Percentiles rank a stretch among this genome's conserved stretches.
phyloP scores from a whole-genome alignment of 2,329 filamentous ascomycete species.

The Fusarium sp. region DNA sequence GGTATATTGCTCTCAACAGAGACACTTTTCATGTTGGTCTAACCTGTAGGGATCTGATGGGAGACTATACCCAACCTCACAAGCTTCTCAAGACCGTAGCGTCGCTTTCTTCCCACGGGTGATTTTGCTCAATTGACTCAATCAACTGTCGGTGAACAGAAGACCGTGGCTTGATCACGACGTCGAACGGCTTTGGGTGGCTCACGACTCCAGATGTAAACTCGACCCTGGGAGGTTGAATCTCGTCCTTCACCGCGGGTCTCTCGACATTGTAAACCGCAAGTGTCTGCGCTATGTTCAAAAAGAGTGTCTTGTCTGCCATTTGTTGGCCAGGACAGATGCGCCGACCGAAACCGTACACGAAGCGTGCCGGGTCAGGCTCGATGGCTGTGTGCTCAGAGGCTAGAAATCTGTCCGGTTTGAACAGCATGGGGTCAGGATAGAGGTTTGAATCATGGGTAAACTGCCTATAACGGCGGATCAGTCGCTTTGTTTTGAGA shows the following conservation, averaged over 20 bases:
- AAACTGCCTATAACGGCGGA: slow-evolving; percentile 21
- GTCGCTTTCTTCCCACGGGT: slow-evolving; percentile 35
- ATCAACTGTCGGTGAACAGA: slow-evolving; percentile 15
- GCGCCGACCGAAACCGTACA: slow-evolving; percentile 51
- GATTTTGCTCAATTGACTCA: slow-evolving; percentile 9
- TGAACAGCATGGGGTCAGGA: slow-evolving; percentile 20
- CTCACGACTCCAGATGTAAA: slow-evolving; percentile 33
- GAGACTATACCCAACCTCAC: too few relatives aligned
- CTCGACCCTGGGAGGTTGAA: not conserved
- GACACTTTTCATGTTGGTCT: too few relatives aligned
- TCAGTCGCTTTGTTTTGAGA: not conserved
- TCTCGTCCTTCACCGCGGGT: not conserved
- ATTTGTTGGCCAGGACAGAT: slow-evolving; percentile 49
- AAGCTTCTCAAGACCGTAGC: not conserved
- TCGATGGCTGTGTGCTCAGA: slow-evolving; percentile 29
- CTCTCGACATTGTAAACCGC: slow-evolving; percentile 56
- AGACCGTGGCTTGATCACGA: slow-evolving; percentile 22
- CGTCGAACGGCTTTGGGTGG: slow-evolving; percentile 23
- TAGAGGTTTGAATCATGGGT: slow-evolving; percentile 28
- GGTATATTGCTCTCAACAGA: too few relatives aligned
- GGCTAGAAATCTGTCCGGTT: slow-evolving; percentile 26
- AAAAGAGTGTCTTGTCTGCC: slow-evolving; percentile 45
- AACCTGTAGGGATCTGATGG: too few relatives aligned
- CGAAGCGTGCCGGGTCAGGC: slow-evolving; percentile 43
- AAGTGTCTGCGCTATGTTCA: slow-evolving; percentile 55